phyloP scores from a whole-genome alignment of 208 protist species.

The Trypanosomatidae sp. region DNA sequence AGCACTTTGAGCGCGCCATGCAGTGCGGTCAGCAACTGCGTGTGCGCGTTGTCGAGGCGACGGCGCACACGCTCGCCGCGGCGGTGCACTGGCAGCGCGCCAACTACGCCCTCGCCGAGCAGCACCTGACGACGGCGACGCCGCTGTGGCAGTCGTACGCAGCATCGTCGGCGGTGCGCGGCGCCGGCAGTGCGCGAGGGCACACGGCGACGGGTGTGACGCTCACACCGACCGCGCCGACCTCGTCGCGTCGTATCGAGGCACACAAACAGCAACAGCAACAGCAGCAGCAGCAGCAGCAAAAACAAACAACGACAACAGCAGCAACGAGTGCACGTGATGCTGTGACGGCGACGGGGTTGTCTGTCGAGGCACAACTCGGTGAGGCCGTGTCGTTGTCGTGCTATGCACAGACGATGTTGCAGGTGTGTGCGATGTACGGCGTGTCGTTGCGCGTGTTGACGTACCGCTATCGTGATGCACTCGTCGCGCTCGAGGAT shows the following conservation, averaged over 20 bases:
- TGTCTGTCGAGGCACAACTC: too few relatives aligned
- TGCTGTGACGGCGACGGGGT: too few relatives aligned
- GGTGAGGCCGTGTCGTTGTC: too few relatives aligned
- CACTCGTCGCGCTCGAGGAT: slow-evolving; percentile 71
- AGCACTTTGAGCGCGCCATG: slow-evolving; percentile 47
- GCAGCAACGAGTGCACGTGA: too few relatives aligned
- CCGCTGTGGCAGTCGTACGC: too few relatives aligned
- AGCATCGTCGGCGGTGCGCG: too few relatives aligned
- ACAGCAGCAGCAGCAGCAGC: neutral
- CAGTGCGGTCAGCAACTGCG: slow-evolving; percentile 14
- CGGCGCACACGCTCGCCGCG: slow-evolving; percentile 49
- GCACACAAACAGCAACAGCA: slow-evolving; percentile 2
- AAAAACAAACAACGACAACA: neutral
- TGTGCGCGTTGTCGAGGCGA: slow-evolving; percentile 41
- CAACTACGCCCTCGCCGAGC: slow-evolving; percentile 60
- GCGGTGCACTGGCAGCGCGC: slow-evolving; percentile 68
- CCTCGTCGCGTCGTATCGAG: neutral
- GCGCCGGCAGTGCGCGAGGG: too few relatives aligned
- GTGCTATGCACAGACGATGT: too few relatives aligned
- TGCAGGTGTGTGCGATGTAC: too few relatives aligned
- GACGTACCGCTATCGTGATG: slow-evolving; percentile 82
- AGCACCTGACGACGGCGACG: slow-evolving; percentile 28
- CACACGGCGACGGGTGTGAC: too few relatives aligned
- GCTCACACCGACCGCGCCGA: too few relatives aligned
- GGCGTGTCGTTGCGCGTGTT: slow-evolving; percentile 50